Base-by-base conservation (phyloP, 805 yeast species). In the Myxozyma melibiosi region DNA sequence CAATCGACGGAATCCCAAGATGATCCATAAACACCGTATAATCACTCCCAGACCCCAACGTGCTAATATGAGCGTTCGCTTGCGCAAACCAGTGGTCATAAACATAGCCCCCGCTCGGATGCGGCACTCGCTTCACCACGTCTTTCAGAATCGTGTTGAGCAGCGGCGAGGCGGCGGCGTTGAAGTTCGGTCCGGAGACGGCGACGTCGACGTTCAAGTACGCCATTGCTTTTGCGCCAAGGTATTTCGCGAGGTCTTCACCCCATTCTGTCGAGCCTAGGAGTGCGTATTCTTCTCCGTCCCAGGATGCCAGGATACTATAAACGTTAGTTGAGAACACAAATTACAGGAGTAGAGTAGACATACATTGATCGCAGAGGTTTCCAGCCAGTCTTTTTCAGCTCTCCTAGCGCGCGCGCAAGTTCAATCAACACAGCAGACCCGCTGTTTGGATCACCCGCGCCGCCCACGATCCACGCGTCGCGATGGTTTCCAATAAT, bases 261-360 rank as follows among this genome's bases (percentile, higher is more conserved):
- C 85, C 90, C 74, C 78, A 86, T 66, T 88, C 94, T 0, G 94
- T 84, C 0, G 90, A 83, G 0, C 96, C 96, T 30, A 88, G 63
- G 53, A 83, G 73, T 0, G 87, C 92, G 61, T 80, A 80, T 66
- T 84, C 89, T 63, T 84, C 90, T 34, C 88, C 95, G 71, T 89
- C 96, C 90, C 90, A 89, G 28, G 88, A 83, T 0, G 85, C 85
- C 44, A 89, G 75, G 52, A 81, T 76, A 24, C 58, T 55, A 50
- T 4, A 30, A 25, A 14, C 24, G 34, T 34, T 28, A 16, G 34
- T 22, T 22, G 4, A 25, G n/a, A 22, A 25, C 14, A 4, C 18
- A 14, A 8, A 6, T 27, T 16, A 4, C 11, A 33, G 13, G 13
- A 27, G 11, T 11, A 33, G 30, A 33, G 1, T 28, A 14, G 6